Evolutionary conservation across 73 alveolate species (phyloP).

Genomic region (Symbiodinium pilosum): DNA sequence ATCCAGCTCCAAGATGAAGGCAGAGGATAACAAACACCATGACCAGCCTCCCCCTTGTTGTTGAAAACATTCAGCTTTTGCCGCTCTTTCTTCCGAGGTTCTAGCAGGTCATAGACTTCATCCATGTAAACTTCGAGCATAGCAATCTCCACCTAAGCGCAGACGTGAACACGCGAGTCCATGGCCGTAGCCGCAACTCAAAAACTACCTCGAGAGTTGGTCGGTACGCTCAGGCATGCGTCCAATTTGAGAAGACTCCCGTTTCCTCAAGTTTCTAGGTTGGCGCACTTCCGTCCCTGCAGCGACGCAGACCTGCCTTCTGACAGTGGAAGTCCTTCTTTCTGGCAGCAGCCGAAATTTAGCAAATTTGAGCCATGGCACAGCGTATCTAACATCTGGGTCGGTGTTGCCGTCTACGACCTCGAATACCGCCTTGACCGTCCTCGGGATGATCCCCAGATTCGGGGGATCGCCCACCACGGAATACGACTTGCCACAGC

Average conservation of each 20-base stretch:
- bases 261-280: no score
- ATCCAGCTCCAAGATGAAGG: background rate
- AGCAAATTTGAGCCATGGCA: slow-evolving; percentile 97
- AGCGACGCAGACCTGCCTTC: background rate
- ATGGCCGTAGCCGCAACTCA: no score
- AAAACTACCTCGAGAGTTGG: no score
- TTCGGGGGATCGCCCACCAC: slow-evolving; percentile 96
- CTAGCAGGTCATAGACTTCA: slow-evolving; percentile 97
- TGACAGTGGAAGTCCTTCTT: slow-evolving; percentile 33
- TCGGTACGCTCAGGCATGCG: no score
- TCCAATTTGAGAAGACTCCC: no score
- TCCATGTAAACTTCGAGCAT: slow-evolving; percentile 98
- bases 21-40: background rate
- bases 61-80: slow-evolving; percentile 47
- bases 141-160: slow-evolving; percentile 97
- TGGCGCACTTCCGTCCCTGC: background rate
- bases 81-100: slow-evolving; percentile 94
- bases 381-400: slow-evolving; percentile 96
- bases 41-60: slow-evolving; percentile 73
- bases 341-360: slow-evolving; percentile 96
- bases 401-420: slow-evolving; percentile 50
- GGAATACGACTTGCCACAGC: slow-evolving; percentile 98
- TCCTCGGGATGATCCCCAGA: slow-evolving; percentile 66
- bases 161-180: no score
- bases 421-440: slow-evolving; percentile 58